Percentiles rank a stretch among this genome's conserved stretches.
These are phyloP conservation scores for Balamuthia mandrillaris DNA, from an alignment of 208 protist species.

Conservation along the genomic window DNA sequence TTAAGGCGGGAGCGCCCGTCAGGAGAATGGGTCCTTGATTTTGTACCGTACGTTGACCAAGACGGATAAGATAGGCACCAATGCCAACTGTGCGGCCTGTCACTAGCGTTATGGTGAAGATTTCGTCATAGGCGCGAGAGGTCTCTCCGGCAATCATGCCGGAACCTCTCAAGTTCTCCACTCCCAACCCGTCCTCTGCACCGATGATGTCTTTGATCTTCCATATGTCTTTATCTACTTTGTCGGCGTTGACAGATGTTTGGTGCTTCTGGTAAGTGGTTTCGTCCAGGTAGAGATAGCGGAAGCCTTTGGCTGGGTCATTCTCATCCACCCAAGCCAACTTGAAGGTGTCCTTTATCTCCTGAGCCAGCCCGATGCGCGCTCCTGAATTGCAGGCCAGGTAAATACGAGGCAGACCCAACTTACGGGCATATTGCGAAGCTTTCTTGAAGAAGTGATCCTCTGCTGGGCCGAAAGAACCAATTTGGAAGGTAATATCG, in stretches of 20 bases:
- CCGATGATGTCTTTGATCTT: conserved; percentile 89
- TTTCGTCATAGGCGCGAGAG: conserved; percentile 90
- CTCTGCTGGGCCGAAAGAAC: conserved; percentile 91
- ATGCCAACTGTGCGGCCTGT: conserved; percentile 95
- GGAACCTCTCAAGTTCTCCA: conserved; percentile 95
- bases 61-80: conserved; percentile 94
- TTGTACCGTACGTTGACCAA: conserved; percentile 94
- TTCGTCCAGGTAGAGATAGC: conserved; percentile 90
- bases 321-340: conserved; percentile 80
- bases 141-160: conserved; percentile 95
- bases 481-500: conserved; percentile 94
- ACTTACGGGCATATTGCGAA: conserved; percentile 78
- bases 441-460: conserved; percentile 87
- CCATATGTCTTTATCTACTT: conserved; percentile 71
- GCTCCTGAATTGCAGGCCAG: conserved; percentile 94
- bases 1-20: conserved; percentile 85
- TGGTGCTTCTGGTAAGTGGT: conserved; percentile 77
- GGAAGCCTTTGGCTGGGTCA: conserved; percentile 76
- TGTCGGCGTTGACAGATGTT: conserved; percentile 54
- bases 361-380: conserved; percentile 88
- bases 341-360: conserved; percentile 85
- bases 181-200: conserved; percentile 87
- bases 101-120: conserved; percentile 94
- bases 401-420: conserved; percentile 92
- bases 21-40: conserved; percentile 89